These are phyloP conservation scores for Cystobasidium slooffiae DNA, from an alignment of 1,284 basidiomycete genomes.

Conservation along the genomic window DNA sequence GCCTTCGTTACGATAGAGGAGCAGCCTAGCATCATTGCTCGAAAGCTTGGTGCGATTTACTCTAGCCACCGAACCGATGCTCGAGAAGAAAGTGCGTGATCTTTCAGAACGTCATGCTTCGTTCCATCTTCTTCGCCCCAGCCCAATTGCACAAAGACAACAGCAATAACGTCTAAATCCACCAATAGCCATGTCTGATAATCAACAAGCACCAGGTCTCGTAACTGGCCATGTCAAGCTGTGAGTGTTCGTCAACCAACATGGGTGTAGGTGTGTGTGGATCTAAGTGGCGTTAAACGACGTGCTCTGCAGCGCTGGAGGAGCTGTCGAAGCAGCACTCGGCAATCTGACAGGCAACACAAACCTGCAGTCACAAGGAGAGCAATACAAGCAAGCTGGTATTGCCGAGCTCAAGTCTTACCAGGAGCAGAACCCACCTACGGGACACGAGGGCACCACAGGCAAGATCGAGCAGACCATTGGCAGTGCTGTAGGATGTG, in stretches of 20 bases:
- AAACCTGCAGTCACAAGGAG: conserved; percentile 17
- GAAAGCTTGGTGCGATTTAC: too few relatives aligned
- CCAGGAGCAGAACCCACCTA: conserved; percentile 32
- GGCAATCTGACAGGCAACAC: conserved; percentile 36
- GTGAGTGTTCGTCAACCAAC: conserved; percentile 3
- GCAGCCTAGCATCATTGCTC: too few relatives aligned
- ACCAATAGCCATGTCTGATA: conserved; percentile 14
- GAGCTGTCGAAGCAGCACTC: conserved; percentile 27
- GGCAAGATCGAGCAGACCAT: conserved; percentile 26
- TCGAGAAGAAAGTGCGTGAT: too few relatives aligned
- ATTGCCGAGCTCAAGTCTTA: conserved; percentile 33
- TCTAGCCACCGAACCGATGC: too few relatives aligned
- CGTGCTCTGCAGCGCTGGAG: conserved; percentile 23
- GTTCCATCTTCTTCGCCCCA: neutral
- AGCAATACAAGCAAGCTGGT: conserved; percentile 30
- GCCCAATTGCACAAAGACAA: neutral
- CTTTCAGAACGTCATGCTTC: too few relatives aligned
- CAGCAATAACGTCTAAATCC: neutral
- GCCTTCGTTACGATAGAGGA: too few relatives aligned
- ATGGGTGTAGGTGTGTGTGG: neutral
- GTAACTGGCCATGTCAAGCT: conserved; percentile 43
- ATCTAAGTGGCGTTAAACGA: neutral
- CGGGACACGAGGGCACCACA: conserved; percentile 4
- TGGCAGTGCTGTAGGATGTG: conserved; percentile 39
- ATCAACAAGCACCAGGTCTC: conserved; percentile 34